Conservation (phyloP, 257 asterid species). For the Misopates orontium region DNA sequence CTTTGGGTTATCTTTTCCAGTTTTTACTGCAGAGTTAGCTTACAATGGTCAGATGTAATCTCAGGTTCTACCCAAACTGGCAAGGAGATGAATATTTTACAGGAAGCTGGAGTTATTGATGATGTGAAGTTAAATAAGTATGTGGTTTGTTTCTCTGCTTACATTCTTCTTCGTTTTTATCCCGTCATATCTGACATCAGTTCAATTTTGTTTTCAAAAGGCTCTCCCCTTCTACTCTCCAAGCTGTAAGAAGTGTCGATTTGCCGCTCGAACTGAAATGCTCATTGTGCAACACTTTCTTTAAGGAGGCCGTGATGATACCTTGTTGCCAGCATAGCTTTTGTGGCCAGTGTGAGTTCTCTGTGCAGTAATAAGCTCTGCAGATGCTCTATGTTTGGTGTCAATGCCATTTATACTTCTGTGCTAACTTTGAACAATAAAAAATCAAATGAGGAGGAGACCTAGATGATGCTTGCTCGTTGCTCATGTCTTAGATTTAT, state of each 20-base stretch:
- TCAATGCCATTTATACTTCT: neutral
- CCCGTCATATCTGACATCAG: conserved; percentile 33
- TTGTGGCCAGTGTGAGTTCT: conserved; percentile 81
- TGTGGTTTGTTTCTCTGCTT: conserved; percentile 11
- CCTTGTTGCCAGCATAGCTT: conserved; percentile 98
- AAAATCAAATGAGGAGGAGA: neutral
- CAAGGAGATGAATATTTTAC: conserved; percentile 34
- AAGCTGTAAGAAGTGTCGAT: conserved; percentile 35
- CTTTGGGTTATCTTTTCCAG: conserved; percentile 16
- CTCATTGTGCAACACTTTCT: conserved; percentile 64
- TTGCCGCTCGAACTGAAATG: conserved; percentile 75
- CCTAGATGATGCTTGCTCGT: neutral
- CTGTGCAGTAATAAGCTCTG: conserved; percentile 20
- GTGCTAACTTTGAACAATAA: conserved; percentile 4
- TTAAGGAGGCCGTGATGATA: conserved; percentile 90
- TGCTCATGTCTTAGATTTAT: neutral
- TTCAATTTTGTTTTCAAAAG: conserved; percentile 33
- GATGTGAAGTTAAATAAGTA: conserved; percentile 51
- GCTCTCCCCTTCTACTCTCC: conserved; percentile 35
- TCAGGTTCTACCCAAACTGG: conserved; percentile 50
- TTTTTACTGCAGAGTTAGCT: conserved; percentile 17
- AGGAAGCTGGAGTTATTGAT: conserved; percentile 37
- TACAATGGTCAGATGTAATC: conserved; percentile 20
- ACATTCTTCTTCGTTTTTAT: neutral
- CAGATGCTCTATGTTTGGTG: conserved; percentile 11